phyloP scores from a whole-genome alignment of 768 basidiomycete species.

The Hygrophorus russula region DNA sequence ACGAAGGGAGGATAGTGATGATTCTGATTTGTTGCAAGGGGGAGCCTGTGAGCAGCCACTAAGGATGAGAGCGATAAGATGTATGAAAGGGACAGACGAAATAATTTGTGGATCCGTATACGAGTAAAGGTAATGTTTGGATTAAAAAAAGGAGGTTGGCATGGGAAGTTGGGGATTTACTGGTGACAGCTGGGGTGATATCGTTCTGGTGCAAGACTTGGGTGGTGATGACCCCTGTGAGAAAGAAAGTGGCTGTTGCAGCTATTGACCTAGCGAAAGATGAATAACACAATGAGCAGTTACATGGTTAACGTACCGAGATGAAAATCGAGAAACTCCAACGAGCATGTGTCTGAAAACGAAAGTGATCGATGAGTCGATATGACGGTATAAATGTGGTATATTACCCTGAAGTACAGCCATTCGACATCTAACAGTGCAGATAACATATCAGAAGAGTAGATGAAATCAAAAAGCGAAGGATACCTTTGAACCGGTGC shows the following conservation, averaged over 20 bases:
- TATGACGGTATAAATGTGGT: constrained; percentile 2
- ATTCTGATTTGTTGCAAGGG: background rate
- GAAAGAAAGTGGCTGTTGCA: constrained; percentile 43
- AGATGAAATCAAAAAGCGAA: no score
- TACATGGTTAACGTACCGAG: constrained; percentile 25
- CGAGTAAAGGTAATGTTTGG: constrained; percentile 27
- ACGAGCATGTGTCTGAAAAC: constrained; percentile 48
- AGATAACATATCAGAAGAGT: no score
- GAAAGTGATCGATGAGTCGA: constrained; percentile 1
- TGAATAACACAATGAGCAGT: constrained; percentile 7
- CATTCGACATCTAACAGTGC: constrained; percentile 47
- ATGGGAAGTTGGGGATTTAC: constrained; percentile 30
- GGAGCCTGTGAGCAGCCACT: background rate
- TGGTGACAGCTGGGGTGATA: constrained; percentile 19
- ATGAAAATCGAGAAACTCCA: constrained; percentile 45
- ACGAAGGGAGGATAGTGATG: constrained; percentile 16
- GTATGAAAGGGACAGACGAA: constrained; percentile 18
- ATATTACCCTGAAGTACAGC: constrained; percentile 52
- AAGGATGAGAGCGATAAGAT: constrained; percentile 8
- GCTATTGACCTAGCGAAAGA: constrained; percentile 32
- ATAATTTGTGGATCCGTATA: constrained; percentile 18
- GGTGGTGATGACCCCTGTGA: constrained; percentile 35
- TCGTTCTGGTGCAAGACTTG: constrained; percentile 23
- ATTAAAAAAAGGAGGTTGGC: constrained; percentile 25
- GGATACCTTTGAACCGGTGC: constrained; percentile 44